Evolutionary conservation across 2,329 filamentous ascomycete species (phyloP), one percentile per base, ranked within the genome.

Genomic region (Rhynchosporium agropyri): DNA sequence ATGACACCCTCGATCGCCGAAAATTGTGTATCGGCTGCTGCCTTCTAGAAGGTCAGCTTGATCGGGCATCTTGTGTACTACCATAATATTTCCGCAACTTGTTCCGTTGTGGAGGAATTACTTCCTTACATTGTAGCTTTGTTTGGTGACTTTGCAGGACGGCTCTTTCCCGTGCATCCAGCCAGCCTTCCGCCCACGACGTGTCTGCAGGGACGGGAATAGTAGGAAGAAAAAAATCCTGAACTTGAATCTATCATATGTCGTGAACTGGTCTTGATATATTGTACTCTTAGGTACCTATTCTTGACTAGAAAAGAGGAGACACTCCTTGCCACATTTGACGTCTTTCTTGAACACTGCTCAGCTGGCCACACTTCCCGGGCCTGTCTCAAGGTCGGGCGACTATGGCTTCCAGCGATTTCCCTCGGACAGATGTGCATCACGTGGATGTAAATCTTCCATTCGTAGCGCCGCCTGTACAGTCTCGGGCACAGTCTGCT

Each of bases 401-500:
- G 20, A 20, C 33, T 15, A n/a, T 49, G 31, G 31, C 43, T 36
- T 36, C 42, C 29, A 46, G 43, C 29, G 10, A 38, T 13, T 26
- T 58, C 20, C 28, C 31, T 40, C 36, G 40, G 31, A 36, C 43
- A 42, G 38, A 33, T 45, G 20, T 13, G 33, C 26, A 60, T 60
- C 58, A 60, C 58, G 58, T 60, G 58, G 48, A 28, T 26, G 12
- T 15, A 13, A 5, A 4, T 36, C 36, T n/a, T 28, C 45, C 15
- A 60, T 45, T 53, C 48, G 48, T 43, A 10, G 38, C n/a, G 15
- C 33, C 46, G 2, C 9, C n/a, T 36, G 33, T 36, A 36, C 20
- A 15, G 38, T 15, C 36, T 42, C 45, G 57, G 15, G 46, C 36
- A 51, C 48, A 53, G 38, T 51, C 56, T 58, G 65, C 53, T 29